phyloP scores from a whole-genome alignment of 2,329 filamentous ascomycete species.

The Colletotrichum godetiae region DNA sequence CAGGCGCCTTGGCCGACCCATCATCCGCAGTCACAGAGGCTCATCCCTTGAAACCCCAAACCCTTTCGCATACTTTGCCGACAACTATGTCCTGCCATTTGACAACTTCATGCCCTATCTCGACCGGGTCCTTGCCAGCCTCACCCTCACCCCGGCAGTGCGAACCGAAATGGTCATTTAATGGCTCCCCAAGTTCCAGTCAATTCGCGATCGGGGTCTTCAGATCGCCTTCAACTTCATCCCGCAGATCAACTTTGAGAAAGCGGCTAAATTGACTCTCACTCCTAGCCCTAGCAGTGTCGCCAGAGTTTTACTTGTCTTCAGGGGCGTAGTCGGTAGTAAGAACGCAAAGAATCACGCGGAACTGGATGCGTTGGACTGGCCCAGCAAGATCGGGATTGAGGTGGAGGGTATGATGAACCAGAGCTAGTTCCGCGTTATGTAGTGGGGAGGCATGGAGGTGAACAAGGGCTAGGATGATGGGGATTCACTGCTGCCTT shows the following conservation, averaged over 20 bases:
- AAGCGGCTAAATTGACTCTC: background rate
- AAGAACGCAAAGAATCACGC: too few relatives aligned
- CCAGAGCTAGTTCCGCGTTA: too few relatives aligned
- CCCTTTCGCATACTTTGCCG: background rate
- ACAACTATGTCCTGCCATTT: background rate
- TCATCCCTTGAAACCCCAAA: background rate
- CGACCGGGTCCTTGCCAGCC: slow-evolving; percentile 13
- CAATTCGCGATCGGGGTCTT: background rate
- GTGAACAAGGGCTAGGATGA: too few relatives aligned
- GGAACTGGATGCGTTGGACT: too few relatives aligned
- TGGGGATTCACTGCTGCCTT: too few relatives aligned
- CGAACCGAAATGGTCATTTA: slow-evolving; percentile 33
- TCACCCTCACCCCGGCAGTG: slow-evolving; percentile 32
- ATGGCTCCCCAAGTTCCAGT: slow-evolving; percentile 33
- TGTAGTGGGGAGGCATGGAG: too few relatives aligned
- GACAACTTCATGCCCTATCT: slow-evolving; percentile 22
- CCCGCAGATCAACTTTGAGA: background rate
- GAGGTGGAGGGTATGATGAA: too few relatives aligned
- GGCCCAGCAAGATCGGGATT: too few relatives aligned
- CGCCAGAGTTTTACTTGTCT: too few relatives aligned
- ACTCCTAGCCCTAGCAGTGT: too few relatives aligned
- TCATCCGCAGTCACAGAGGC: background rate
- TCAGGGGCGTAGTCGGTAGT: too few relatives aligned
- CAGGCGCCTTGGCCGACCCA: background rate
- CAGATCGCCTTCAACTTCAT: slow-evolving; percentile 26